Conservation (phyloP, 148 eudicot species). For the Beta vulgaris region DNA sequence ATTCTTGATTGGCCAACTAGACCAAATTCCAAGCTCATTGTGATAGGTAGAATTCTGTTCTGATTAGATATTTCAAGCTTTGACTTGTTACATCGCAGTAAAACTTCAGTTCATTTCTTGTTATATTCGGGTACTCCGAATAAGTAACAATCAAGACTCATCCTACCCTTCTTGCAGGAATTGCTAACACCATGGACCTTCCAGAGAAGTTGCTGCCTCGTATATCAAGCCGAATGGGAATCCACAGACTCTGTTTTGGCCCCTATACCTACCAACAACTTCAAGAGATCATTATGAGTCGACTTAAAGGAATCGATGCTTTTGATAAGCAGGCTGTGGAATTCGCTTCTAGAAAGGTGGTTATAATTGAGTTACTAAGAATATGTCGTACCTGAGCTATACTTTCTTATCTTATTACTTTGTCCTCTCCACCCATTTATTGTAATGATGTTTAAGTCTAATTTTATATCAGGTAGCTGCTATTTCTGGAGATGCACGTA, state of each 20-base stretch:
- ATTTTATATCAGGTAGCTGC: slow-evolving; percentile 75
- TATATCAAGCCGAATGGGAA: slow-evolving; percentile 96
- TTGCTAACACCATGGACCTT: slow-evolving; percentile 99
- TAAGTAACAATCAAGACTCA: background rate
- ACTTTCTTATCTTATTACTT: background rate
- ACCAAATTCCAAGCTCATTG: slow-evolving; percentile 85
- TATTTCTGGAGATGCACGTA: slow-evolving; percentile 96
- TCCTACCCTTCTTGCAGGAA: slow-evolving; percentile 52
- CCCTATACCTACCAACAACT: slow-evolving; percentile 93
- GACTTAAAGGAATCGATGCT: slow-evolving; percentile 90
- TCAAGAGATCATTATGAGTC: slow-evolving; percentile 87
- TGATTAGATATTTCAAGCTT: slow-evolving; percentile 4
- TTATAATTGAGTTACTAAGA: background rate
- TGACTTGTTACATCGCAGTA: background rate
- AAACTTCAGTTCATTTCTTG: background rate
- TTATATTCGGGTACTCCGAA: background rate
- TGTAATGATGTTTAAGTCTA: slow-evolving; percentile 4
- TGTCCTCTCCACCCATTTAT: background rate
- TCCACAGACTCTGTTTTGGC: slow-evolving; percentile 89
- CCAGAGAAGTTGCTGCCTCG: slow-evolving; percentile 99
- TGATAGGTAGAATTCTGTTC: slow-evolving; percentile 57
- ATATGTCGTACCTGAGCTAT: background rate
- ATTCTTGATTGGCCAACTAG: slow-evolving; percentile 99
- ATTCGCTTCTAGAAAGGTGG: slow-evolving; percentile 93
- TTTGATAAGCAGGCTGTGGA: slow-evolving; percentile 94